Evolutionary conservation across 164 flowering plant species (phyloP), one percentile per base, ranked within the genome.

Genomic region (Magnolia sinica): DNA sequence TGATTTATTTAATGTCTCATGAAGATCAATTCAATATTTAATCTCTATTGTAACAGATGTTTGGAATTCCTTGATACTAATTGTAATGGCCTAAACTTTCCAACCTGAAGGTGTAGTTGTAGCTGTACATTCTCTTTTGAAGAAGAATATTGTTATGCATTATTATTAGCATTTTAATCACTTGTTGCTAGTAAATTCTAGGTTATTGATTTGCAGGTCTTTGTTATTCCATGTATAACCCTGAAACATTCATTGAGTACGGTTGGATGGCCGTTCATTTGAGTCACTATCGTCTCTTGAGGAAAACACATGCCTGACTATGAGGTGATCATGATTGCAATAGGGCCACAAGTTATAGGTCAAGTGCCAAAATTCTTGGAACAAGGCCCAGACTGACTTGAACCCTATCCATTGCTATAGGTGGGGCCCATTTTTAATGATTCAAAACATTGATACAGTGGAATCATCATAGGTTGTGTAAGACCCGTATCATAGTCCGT

Each of bases 141-240:
- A 55, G 61, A 55, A 55, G 61, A 55, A 55, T 55, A 55, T 16
- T 55, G 61, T 19, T 55, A 16, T 55, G 61, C 16, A 11, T 64
- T 64, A 8, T 64, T n/a, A 37, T 31, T 14, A 18, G 50, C 19
- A 24, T 68, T 68, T 68, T 13, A 13, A 68, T 29, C 71, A 37
- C 20, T 31, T 8, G 18, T 68, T 37, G 7, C 45, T 37, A 37
- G 45, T 37, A 37, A 9, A 23, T 49, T 85, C 82, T 85, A 94
- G 98, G 92, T 92, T 76, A 82, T 96, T 72, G 99, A 96, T 85
- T 82, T 94, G 89, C 98, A 96, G 89, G 92, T 96, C 20, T 96
- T 92, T 90, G 97, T 95, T 81, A 16, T 75, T 76, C 98, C 98
- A 27, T 91, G 98, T 14, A 89, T 96, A 76, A 94, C 99, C 55